Evolutionary conservation across 2,329 filamentous ascomycete genomes (phyloP).

Genomic region (Alternaria alternata): DNA sequence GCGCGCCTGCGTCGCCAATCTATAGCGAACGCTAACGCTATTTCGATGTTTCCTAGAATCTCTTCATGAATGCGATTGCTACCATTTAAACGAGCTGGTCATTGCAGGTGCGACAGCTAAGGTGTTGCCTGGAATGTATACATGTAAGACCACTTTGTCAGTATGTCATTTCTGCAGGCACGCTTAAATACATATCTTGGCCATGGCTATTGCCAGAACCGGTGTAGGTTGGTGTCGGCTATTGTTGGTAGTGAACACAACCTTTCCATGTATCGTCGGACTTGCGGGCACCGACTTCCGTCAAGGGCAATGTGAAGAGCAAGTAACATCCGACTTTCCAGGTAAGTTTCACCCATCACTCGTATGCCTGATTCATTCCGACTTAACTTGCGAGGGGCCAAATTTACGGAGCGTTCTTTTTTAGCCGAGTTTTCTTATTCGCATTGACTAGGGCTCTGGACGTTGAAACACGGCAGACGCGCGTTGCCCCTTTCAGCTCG

Average conservation of each 20-base stretch:
- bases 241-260: background rate
- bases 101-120: background rate
- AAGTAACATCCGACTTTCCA: background rate
- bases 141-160: background rate
- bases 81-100: background rate
- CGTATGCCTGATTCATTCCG: background rate
- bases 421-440: background rate
- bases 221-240: background rate
- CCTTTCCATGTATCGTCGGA: background rate
- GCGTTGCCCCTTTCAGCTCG: constrained; percentile 13
- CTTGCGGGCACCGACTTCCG: background rate
- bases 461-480: background rate
- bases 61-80: background rate
- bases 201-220: background rate
- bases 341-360: background rate
- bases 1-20: background rate
- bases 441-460: background rate
- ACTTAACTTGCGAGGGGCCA: background rate
- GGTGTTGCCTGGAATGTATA: background rate
- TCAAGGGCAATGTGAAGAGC: background rate
- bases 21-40: background rate
- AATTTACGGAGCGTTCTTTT: no score
- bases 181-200: background rate
- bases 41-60: background rate
- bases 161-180: background rate